Evolutionary conservation across 2,329 filamentous ascomycete species (phyloP).

Genomic region (Trichoderma sp.): DNA sequence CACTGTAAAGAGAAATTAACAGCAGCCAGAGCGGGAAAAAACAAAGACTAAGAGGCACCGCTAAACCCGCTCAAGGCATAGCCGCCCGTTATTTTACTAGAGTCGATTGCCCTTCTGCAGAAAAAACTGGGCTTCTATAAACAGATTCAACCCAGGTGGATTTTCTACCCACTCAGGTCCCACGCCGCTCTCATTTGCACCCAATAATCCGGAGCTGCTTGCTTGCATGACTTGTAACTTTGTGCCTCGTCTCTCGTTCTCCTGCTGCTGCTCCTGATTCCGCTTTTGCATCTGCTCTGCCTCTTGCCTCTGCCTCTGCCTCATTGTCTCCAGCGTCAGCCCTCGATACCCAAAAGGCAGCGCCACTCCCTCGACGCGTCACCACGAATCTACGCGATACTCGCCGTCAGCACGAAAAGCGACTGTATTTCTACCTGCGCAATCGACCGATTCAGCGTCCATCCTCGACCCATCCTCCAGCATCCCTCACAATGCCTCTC

Average conservation of each 20-base stretch:
- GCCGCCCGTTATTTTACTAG: background rate
- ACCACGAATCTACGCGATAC: background rate
- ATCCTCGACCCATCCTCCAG: background rate
- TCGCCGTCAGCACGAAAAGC: background rate
- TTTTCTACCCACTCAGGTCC: conserved; percentile 8
- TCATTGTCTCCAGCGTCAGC: conserved; percentile 2
- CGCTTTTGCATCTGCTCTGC: background rate
- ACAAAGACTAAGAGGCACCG: background rate
- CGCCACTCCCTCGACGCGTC: conserved; percentile 4
- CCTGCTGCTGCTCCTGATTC: conserved; percentile 6
- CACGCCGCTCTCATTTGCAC: conserved; percentile 7
- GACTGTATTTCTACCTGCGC: background rate
- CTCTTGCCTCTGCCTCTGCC: background rate
- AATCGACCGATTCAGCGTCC: background rate
- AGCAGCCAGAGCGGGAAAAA: background rate
- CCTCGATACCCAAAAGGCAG: conserved; percentile 1
- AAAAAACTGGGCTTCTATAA: conserved; percentile 4
- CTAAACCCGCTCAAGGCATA: background rate
- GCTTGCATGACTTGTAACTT: background rate
- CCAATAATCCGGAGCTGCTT: conserved; percentile 11
- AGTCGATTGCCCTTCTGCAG: background rate
- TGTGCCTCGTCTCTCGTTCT: background rate
- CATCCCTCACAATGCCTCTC: conserved; percentile 30
- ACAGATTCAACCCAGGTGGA: conserved; percentile 4
- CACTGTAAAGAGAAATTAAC: conserved; percentile 3